A percentile compares a stretch with the other conserved stretches of the same genome.
Conservation (phyloP, 2,329 filamentous ascomycete species). For the Verticillium nonalfalfae region DNA sequence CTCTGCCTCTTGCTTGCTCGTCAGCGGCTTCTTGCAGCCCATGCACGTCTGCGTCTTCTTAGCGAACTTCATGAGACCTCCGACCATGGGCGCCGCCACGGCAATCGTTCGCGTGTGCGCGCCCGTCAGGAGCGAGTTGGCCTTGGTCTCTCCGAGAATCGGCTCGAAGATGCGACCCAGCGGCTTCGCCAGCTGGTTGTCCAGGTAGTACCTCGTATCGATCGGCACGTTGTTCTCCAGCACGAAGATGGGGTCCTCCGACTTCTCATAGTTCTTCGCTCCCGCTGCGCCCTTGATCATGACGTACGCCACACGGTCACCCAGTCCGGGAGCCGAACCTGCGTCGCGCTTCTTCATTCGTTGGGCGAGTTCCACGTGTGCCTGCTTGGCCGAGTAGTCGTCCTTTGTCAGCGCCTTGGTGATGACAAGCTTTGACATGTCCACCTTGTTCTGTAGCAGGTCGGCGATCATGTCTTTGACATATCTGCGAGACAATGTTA, state of each 20-base stretch:
- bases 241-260: slow-evolving; percentile 94
- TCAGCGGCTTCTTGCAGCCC: slow-evolving; percentile 96
- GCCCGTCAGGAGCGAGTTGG: slow-evolving; percentile 77
- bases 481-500: slow-evolving; percentile 55
- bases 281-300: slow-evolving; percentile 89
- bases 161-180: slow-evolving; percentile 95
- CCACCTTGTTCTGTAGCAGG: slow-evolving; percentile 91
- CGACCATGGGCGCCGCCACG: slow-evolving; percentile 83
- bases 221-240: slow-evolving; percentile 97
- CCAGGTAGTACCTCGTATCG: slow-evolving; percentile 96
- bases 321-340: slow-evolving; percentile 84
- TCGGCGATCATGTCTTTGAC: slow-evolving; percentile 96
- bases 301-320: slow-evolving; percentile 96
- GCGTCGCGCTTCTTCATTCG: slow-evolving; percentile 97
- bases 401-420: slow-evolving; percentile 93
- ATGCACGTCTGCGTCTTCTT: slow-evolving; percentile 98
- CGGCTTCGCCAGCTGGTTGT: slow-evolving; percentile 96
- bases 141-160: slow-evolving; percentile 90
- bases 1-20: slow-evolving; percentile 67
- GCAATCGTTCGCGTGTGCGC: slow-evolving; percentile 94
- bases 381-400: slow-evolving; percentile 87
- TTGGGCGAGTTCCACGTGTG: slow-evolving; percentile 89
- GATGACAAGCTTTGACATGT: slow-evolving; percentile 99
- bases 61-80: slow-evolving; percentile 95
- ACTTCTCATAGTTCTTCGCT: slow-evolving; percentile 93